Base-by-base conservation (phyloP, 2,329 filamentous ascomycete species). In the Metarhizium guizhouense region DNA sequence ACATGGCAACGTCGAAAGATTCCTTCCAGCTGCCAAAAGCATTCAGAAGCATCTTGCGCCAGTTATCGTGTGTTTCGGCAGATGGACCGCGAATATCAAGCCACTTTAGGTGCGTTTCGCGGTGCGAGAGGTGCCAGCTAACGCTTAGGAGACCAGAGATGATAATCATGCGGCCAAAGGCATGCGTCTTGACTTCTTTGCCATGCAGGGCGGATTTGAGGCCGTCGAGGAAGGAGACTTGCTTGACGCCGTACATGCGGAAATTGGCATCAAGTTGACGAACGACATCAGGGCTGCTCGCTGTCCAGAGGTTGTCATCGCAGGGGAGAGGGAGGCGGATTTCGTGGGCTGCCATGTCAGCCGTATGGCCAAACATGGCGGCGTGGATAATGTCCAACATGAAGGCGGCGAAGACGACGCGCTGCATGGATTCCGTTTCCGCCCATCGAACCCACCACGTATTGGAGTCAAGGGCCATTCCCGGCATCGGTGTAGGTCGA, bases 61-160 rank as follows among this genome's bases (percentile, higher is more conserved):
- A 95, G 61, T 86, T 87, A 56, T 90, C 88, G 47, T 88, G 81
- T 3, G 69, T 71, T 47, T 65, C 85, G 75, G 52, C 83, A 76
- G 58, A 87, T 69, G 56, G 83, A 72, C 69, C 80, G 71, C 82
- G 80, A 2, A 89, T 82, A 40, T 82, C 89, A 0, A 96, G 77
- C 60, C 89, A 92, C 62, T 84, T 90, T 32, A 94, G 82, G 69
- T 95, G 90, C 4, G 92, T 82, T 67, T 95, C 90, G 62, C 89
- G 82, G 70, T 92, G 89, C 61, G 88, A 90, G 74, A 96, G 85
- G 64, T 96, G 91, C 90, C 90, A 96, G 58, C 87, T 91, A 5
- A 96, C 88, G 61, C 88, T 94, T n/a, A 96, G 75, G 40, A 96
- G 74, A 0, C 92, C 91, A 1, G 88, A 88, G 86, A 96, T 95